Evolutionary conservation across 139 green algal species (phyloP), one percentile per base, ranked within the genome.

Genomic region (Pseudopediastrum boryanum): DNA sequence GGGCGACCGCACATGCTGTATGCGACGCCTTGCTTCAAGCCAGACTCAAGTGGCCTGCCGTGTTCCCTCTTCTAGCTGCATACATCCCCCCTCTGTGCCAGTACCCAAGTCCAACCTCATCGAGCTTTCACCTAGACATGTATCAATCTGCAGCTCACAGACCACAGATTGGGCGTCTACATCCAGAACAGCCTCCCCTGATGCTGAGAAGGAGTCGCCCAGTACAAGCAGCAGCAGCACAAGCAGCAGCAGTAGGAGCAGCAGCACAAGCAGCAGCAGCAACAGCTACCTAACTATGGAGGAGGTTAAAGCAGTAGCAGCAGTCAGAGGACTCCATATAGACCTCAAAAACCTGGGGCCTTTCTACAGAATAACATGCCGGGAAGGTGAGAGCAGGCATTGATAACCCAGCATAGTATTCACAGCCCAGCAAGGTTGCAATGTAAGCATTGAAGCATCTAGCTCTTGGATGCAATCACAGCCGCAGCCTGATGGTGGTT

Each of bases 321-420:
- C 44, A 65, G 77, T n/a, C 54, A 82, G 88, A 9, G 89, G 85
- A 0, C 21, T 92, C 2, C 41, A 73, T 48, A 42, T 93, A 4
- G 71, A 38, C 2, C 52, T 90, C 3, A 86, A 78, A 35, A 85
- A 84, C 0, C 61, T 95, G 1, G 90, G 91, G 0, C 91, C 90
- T 2, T 65, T 84, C 27, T 95, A 94, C 71, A 79, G 88, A 2
- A 88, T 95, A 12, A 78, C 85, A 0, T 91, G 85, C 41, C 74
- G 89, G 4, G 87, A 93, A 19, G 78, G 79, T 76, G 51, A 29
- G 80, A 7, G n/a, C 65, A 73, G 7, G 64, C 64, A 35, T n/a
- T n/a, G n/a, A n/a, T n/a, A n/a, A n/a, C n/a, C n/a, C n/a, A n/a
- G n/a, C n/a, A n/a, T n/a, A n/a, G n/a, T n/a, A n/a, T n/a, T n/a